Conservation (phyloP, 2,329 filamentous ascomycete species). For the Aspergillus pseudotamarii region DNA sequence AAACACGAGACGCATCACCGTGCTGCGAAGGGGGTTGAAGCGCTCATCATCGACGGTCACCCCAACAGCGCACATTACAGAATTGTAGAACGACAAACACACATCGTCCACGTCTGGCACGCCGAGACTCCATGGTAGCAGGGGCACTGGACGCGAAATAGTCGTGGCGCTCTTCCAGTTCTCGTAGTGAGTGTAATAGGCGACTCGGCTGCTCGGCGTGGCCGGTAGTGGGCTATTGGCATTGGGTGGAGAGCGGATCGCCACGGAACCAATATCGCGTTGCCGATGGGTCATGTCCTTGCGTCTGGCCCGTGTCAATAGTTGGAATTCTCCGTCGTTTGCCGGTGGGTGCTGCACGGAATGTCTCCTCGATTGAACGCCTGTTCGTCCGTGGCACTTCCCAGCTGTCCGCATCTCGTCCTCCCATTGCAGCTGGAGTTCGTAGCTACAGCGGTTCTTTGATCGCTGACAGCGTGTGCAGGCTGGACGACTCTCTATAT, state of each 20-base stretch:
- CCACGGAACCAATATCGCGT: not conserved
- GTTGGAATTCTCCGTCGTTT: not conserved
- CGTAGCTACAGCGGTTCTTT: constrained; percentile 7
- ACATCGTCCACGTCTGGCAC: not conserved
- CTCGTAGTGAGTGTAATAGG: not conserved
- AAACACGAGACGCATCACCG: constrained; percentile 12
- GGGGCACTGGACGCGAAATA: not conserved
- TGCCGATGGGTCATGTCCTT: not conserved
- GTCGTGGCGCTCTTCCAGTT: not conserved
- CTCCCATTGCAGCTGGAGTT: constrained; percentile 10
- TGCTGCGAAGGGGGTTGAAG: constrained; percentile 8
- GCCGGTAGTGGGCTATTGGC: not conserved
- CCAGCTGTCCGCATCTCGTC: constrained; percentile 10
- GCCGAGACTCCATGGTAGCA: not conserved
- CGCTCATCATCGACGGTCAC: constrained; percentile 11
- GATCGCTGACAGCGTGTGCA: constrained; percentile 9
- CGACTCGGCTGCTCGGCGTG: not conserved
- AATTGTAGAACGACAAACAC: constrained; percentile 7
- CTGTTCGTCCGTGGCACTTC: constrained; percentile 11
- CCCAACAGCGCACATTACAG: constrained; percentile 10
- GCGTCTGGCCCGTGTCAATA: not conserved
- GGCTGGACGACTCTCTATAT: constrained; percentile 6
- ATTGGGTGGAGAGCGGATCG: not conserved
- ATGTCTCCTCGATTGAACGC: not conserved
- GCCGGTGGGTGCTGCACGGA: not conserved